Percentiles rank a stretch among this genome's conserved stretches.
Conservation (phyloP, 192 early-diverging fungal species). For the Gigaspora rosea region DNA sequence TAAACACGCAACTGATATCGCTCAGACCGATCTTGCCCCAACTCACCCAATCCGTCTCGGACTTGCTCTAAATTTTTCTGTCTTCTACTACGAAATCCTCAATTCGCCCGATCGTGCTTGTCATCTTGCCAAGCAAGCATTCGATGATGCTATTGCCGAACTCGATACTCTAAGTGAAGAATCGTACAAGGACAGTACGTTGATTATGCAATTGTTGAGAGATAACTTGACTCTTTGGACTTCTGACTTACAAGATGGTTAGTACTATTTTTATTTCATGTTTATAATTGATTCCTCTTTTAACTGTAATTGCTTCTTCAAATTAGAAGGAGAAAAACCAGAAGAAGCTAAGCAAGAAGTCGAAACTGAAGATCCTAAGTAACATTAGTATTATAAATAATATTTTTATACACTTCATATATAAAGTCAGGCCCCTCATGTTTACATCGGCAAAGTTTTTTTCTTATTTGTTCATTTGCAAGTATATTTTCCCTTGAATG, state of each 20-base stretch:
- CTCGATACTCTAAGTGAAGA: slow-evolving; percentile 91
- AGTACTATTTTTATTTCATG: background rate
- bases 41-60: slow-evolving; percentile 98
- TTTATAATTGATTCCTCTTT: background rate
- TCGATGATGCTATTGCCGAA: slow-evolving; percentile 95
- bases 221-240: slow-evolving; percentile 99
- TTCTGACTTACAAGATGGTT: slow-evolving; percentile 57
- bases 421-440: background rate
- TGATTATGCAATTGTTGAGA: slow-evolving; percentile 97
- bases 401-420: slow-evolving; percentile 22
- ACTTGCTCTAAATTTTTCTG: slow-evolving; percentile 96
- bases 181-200: slow-evolving; percentile 95
- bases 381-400: slow-evolving; percentile 10
- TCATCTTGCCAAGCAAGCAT: slow-evolving; percentile 89
- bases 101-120: slow-evolving; percentile 94
- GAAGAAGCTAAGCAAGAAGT: slow-evolving; percentile 28
- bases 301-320: background rate
- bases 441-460: slow-evolving; percentile 2
- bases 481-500: background rate
- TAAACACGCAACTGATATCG: slow-evolving; percentile 89
- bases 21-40: slow-evolving; percentile 73
- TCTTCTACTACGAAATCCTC: slow-evolving; percentile 98
- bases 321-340: slow-evolving; percentile 17
- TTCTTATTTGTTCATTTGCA: slow-evolving; percentile 15
- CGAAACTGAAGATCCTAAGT: slow-evolving; percentile 32